These are phyloP conservation scores for Aspergillus olivimuriae DNA, from an alignment of 495 filamentous ascomycete genomes.

Conservation along the genomic window DNA sequence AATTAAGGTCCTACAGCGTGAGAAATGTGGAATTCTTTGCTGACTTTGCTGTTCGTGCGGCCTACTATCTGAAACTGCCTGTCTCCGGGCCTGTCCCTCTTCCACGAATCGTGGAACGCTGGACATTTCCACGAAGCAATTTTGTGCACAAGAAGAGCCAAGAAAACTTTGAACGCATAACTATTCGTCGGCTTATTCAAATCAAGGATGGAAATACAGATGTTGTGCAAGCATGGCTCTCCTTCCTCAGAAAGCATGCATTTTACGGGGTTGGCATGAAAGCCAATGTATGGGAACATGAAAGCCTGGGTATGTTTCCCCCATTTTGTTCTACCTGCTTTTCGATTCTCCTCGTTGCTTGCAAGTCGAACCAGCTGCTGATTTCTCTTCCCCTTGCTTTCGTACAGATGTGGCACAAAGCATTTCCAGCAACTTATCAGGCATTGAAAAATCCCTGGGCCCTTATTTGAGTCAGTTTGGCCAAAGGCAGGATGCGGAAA, in stretches of 20 bases:
- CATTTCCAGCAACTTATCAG: slow-evolving; percentile 55
- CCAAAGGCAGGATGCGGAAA: slow-evolving; percentile 38
- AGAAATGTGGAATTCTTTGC: slow-evolving; percentile 91
- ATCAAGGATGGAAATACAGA: slow-evolving; percentile 90
- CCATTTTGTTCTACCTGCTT: no score
- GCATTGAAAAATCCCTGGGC: slow-evolving; percentile 54
- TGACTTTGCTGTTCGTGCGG: slow-evolving; percentile 90
- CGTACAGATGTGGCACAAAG: slow-evolving; percentile 54
- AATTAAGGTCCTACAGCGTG: slow-evolving; percentile 84
- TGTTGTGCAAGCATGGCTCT: slow-evolving; percentile 82
- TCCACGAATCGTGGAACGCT: slow-evolving; percentile 77
- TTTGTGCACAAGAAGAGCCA: slow-evolving; percentile 97
- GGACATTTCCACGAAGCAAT: slow-evolving; percentile 85
- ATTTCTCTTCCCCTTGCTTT: background rate
- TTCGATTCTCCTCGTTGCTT: no score
- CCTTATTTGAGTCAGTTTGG: slow-evolving; percentile 60
- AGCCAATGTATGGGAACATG: slow-evolving; percentile 90
- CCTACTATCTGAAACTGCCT: slow-evolving; percentile 86
- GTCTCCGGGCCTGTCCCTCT: slow-evolving; percentile 86
- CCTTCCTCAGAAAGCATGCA: slow-evolving; percentile 80
- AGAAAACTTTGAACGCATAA: slow-evolving; percentile 94
- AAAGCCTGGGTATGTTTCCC: slow-evolving; percentile 52
- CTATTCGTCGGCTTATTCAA: slow-evolving; percentile 79
- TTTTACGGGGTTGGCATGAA: slow-evolving; percentile 98
- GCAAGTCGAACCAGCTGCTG: no score